Conservation (phyloP, 75 land plant species). For the Picea sitchensis region DNA sequence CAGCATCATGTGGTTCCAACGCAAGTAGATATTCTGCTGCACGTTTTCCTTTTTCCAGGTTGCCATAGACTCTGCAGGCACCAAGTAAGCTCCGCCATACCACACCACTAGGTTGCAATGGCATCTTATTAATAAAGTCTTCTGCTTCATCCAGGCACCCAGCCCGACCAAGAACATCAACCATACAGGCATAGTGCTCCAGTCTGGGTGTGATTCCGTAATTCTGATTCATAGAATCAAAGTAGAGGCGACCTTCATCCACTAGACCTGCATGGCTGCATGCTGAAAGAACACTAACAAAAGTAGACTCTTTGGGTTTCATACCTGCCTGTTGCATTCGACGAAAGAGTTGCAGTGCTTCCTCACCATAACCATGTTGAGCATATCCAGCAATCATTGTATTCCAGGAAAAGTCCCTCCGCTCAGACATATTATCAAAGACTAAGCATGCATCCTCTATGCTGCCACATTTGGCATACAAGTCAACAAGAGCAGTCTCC, state of each 20-base stretch:
- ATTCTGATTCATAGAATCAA: too few species aligned
- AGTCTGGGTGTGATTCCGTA: too few species aligned
- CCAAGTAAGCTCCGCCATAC: constrained; percentile 36
- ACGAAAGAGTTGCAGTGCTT: constrained; percentile 21
- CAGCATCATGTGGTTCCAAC: constrained; percentile 18
- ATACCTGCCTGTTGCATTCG: constrained; percentile 24
- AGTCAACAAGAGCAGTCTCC: constrained; percentile 34
- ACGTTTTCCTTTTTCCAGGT: constrained; percentile 24
- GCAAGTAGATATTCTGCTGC: constrained; percentile 17
- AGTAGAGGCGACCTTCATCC: too few species aligned
- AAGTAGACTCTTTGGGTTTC: constrained; percentile 22
- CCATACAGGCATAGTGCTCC: too few species aligned
- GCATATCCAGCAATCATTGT: constrained; percentile 50
- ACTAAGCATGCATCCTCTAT: constrained; percentile 20
- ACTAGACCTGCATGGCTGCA: too few species aligned
- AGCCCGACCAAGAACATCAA: background rate
- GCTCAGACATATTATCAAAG: constrained; percentile 28
- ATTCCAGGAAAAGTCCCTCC: constrained; percentile 45
- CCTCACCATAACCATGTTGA: constrained; percentile 34
- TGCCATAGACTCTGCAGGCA: constrained; percentile 32
- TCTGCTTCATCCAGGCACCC: constrained; percentile 16
- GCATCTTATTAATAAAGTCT: constrained; percentile 29
- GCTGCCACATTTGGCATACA: constrained; percentile 51
- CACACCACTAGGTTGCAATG: constrained; percentile 26
- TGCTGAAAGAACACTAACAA: too few species aligned